Evolutionary conservation across 2,329 filamentous ascomycete genomes (phyloP), one percentile per base, ranked within the genome.

Genomic region (Sphaerulina musiva): DNA sequence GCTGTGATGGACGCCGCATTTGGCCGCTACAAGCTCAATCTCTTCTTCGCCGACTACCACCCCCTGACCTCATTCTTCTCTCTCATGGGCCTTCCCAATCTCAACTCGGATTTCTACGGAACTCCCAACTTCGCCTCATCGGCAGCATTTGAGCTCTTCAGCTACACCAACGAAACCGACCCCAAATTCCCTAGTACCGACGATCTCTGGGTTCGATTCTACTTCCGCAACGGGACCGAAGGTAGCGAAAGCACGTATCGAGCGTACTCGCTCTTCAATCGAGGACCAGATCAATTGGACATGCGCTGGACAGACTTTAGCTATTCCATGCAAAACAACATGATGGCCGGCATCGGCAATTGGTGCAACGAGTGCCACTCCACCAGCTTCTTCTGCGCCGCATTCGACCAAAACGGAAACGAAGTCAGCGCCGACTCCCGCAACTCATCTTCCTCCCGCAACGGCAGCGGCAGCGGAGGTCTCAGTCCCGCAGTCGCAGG

Each of bases 211-310:
- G 76, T 83, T 31, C 74, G 78, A 17, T 81, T 83, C 64, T 70
- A 76, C 53, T 77, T 80, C 68, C 78, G 77, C 60, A 83, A 84
- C 60, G 79, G 78, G 46, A 80, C 79, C 0, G 68, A 71, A 23
- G 54, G 55, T 14, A 57, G 40, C 14, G 56, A 32, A 23, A 57
- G 49, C 9, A 53, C 65, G 31, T 70, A 73, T 32, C 64, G 68
- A 12, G 58, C 72, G 0, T 81, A 78, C 57, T 73, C 78, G 2
- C 67, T 83, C 9, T 82, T 83, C 62, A 72, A 73, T 43, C 68
- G 72, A 51, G 73, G 73, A 1, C 75, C 74, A 1, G 73, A 71
- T 55, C 67, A 71, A 26, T 72, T 69, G 1, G 72, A 74, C 4
- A 75, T 82, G 59, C 64, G 66, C 0, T 82, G 78, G 70, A 59